Evolutionary conservation across 2,329 filamentous ascomycete species (phyloP).

Genomic region (Tolypocladium amazonense): DNA sequence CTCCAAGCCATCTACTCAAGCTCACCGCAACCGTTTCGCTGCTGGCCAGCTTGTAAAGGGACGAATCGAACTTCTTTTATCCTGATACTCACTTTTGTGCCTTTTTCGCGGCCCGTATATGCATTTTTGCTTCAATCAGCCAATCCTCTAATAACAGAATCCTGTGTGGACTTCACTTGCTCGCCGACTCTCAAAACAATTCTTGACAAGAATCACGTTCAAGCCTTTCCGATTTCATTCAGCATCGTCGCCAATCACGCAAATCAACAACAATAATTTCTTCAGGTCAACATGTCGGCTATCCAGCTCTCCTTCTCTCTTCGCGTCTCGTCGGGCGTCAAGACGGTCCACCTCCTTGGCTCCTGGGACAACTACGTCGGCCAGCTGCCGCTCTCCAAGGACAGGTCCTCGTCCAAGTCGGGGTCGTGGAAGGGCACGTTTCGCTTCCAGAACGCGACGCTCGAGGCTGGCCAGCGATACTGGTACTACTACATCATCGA

Average conservation of each 20-base stretch:
- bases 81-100: conserved; percentile 7
- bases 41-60: conserved; percentile 6
- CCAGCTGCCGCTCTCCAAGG: conserved; percentile 89
- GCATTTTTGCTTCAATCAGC: conserved; percentile 1
- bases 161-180: conserved; percentile 38
- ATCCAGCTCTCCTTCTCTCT: conserved; percentile 93
- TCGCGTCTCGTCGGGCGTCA: conserved; percentile 90
- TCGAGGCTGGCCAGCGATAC: conserved; percentile 86
- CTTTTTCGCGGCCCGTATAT: conserved; percentile 12
- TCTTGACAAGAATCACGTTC: not conserved
- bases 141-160: conserved; percentile 33
- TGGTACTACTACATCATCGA: conserved; percentile 99
- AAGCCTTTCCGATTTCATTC: not conserved
- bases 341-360: conserved; percentile 93
- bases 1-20: conserved; percentile 7
- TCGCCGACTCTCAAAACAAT: not conserved
- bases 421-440: conserved; percentile 95
- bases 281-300: conserved; percentile 59
- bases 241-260: not conserved
- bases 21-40: conserved; percentile 3
- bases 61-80: conserved; percentile 3
- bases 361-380: conserved; percentile 97
- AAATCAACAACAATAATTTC: not conserved
- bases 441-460: conserved; percentile 79
- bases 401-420: conserved; percentile 70